phyloP scores from a whole-genome alignment of 139 green algal genomes.

The Chlorella sp. region DNA sequence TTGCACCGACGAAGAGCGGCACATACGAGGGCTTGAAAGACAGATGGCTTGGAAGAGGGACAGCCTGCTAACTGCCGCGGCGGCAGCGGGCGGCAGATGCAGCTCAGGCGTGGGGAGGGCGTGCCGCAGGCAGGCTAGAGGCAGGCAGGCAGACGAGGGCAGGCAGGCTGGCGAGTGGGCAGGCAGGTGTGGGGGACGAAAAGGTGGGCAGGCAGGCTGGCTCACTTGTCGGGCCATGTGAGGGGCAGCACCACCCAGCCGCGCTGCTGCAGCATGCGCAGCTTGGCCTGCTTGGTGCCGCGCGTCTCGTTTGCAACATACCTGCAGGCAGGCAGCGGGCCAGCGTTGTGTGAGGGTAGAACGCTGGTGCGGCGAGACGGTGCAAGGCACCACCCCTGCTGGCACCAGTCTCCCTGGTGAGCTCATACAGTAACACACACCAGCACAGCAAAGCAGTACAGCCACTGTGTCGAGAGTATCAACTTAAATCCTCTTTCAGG shows the following conservation, averaged over 20 bases:
- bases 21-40: no score
- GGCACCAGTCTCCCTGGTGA: no score
- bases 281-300: conserved; percentile 43
- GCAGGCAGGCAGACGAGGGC: no score
- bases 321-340: not conserved
- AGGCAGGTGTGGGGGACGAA: not conserved
- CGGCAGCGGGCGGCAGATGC: no score
- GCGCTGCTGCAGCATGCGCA: conserved; percentile 42
- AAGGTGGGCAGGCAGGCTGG: not conserved
- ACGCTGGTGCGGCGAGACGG: not conserved
- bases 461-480: no score
- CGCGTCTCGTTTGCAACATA: conserved; percentile 48
- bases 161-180: not conserved
- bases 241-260: conserved; percentile 43
- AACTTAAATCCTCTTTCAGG: no score
- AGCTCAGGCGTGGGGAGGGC: no score
- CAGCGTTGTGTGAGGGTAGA: not conserved
- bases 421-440: no score
- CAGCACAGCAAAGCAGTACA: not conserved
- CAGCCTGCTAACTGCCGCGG: not conserved
- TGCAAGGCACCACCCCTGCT: not conserved
- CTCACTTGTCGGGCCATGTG: conserved; percentile 34
- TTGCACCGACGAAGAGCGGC: no score
- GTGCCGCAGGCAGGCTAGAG: no score
- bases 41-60: no score